These are phyloP conservation scores for Fusarium compactum DNA, from an alignment of 2,329 filamentous ascomycete genomes.

Conservation along the genomic window DNA sequence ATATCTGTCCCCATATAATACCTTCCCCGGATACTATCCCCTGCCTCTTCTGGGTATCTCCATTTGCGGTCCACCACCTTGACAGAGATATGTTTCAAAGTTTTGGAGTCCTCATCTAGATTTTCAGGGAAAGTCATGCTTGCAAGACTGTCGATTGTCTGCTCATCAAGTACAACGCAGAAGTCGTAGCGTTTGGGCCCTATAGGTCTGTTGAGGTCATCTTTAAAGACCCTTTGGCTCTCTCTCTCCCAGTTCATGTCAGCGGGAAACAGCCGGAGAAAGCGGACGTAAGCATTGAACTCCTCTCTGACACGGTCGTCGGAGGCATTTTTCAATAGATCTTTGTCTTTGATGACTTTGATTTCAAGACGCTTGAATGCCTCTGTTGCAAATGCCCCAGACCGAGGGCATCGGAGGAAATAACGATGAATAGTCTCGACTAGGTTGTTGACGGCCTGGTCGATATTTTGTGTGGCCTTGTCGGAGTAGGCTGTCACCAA, in stretches of 20 bases:
- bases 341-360: slow-evolving; percentile 17
- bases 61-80: slow-evolving; percentile 13
- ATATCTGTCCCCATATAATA: slow-evolving; percentile 15
- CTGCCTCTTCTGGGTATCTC: slow-evolving; percentile 12
- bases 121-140: background rate
- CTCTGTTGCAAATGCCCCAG: background rate
- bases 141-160: background rate
- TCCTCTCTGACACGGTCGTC: slow-evolving; percentile 31
- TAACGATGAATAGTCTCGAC: slow-evolving; percentile 9
- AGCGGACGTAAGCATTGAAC: slow-evolving; percentile 22
- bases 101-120: background rate
- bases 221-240: background rate
- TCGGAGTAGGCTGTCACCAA: slow-evolving; percentile 23
- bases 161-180: slow-evolving; percentile 13
- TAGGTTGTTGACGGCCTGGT: slow-evolving; percentile 8
- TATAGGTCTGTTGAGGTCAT: slow-evolving; percentile 10
- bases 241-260: background rate
- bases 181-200: background rate
- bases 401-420: background rate
- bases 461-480: slow-evolving; percentile 6
- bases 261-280: background rate
- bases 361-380: slow-evolving; percentile 7
- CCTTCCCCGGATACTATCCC: background rate
- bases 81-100: background rate
- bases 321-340: slow-evolving; percentile 15